These are phyloP conservation scores for Cicer cuneatum DNA, from an alignment of 306 rosid species.

Conservation along the genomic window DNA sequence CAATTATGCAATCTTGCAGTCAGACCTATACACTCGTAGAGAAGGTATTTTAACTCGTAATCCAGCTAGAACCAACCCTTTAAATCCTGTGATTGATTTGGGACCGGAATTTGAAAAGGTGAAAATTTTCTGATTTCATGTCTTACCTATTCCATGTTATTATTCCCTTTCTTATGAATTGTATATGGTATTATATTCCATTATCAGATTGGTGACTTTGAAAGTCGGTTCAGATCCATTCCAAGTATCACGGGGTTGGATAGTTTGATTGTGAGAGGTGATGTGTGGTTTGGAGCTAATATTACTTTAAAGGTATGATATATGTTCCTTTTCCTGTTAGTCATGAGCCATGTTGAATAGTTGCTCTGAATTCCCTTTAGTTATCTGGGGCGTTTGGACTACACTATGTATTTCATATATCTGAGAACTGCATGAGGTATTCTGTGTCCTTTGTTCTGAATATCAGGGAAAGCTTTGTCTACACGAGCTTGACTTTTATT, in stretches of 20 bases:
- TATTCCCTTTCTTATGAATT: conserved; percentile 18
- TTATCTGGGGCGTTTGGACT: not conserved
- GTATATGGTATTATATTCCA: conserved; percentile 29
- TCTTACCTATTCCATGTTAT: conserved; percentile 2
- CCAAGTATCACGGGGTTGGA: conserved; percentile 71
- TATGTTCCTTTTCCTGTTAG: conserved; percentile 18
- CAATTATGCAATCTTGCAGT: conserved; percentile 58
- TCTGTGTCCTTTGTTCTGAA: conserved; percentile 6
- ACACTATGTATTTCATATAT: not conserved
- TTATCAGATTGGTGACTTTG: conserved; percentile 65
- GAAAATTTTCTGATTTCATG: conserved; percentile 19
- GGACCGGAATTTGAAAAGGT: conserved; percentile 87
- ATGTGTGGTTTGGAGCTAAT: conserved; percentile 78
- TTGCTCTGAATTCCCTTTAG: conserved; percentile 19
- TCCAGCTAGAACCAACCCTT: conserved; percentile 65
- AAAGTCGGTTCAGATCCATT: conserved; percentile 67
- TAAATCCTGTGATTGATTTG: conserved; percentile 65
- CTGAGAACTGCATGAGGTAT: conserved; percentile 17
- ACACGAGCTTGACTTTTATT: not conserved
- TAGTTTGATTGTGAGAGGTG: conserved; percentile 74
- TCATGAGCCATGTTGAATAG: conserved; percentile 8
- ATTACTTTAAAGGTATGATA: conserved; percentile 67
- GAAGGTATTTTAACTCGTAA: conserved; percentile 66
- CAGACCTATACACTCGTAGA: conserved; percentile 60
- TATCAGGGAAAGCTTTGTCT: not conserved